Evolutionary conservation across 164 flowering plant genomes (phyloP).

Genomic region (Vitis riparia): DNA sequence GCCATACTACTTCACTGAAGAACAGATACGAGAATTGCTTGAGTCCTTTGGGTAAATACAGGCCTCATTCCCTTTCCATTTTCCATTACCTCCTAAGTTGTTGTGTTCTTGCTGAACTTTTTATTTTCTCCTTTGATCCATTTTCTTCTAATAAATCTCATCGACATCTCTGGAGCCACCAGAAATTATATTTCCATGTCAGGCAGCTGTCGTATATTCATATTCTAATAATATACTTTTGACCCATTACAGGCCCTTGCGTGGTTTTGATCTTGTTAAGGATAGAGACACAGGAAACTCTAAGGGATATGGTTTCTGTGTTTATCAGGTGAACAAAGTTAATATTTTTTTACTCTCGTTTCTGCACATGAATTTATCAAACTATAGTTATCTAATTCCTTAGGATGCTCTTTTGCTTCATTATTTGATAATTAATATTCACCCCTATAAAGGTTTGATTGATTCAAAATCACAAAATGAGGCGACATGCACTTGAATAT

Average conservation of each 20-base stretch:
- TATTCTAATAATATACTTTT: slow-evolving; percentile 10
- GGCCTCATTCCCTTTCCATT: too few relatives aligned
- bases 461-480: not conserved
- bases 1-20: slow-evolving; percentile 81
- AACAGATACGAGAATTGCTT: slow-evolving; percentile 68
- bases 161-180: not conserved
- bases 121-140: not conserved
- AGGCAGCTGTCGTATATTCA: not conserved
- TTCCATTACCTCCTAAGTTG: not conserved
- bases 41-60: slow-evolving; percentile 71
- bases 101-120: not conserved
- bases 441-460: not conserved
- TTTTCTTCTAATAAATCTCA: not conserved
- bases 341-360: not conserved
- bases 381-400: not conserved
- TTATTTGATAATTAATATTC: not conserved
- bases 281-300: slow-evolving; percentile 93
- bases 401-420: not conserved
- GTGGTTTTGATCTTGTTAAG: slow-evolving; percentile 82
- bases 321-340: slow-evolving; percentile 55
- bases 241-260: slow-evolving; percentile 52
- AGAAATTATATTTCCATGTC: not conserved
- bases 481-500: too few relatives aligned
- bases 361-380: not conserved
- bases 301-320: slow-evolving; percentile 88